Base-by-base conservation (phyloP, 306 rosid genomes). In the Prunus mume region DNA sequence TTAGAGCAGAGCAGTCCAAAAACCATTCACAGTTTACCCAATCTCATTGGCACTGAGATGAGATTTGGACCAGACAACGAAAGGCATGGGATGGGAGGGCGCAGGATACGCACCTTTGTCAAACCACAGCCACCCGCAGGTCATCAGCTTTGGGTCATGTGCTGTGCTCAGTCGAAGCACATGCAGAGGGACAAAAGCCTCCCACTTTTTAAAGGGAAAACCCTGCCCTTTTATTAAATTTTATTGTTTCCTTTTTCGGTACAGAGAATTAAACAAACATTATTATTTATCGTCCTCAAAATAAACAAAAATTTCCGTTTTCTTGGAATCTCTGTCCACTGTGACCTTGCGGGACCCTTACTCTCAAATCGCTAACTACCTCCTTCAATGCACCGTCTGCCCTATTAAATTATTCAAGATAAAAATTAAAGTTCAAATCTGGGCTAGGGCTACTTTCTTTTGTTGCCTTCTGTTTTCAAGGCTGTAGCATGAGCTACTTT, bases 141-240 rank as follows among this genome's bases (percentile, higher is more conserved):
- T 28, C 45, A 38, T 68, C 70, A 50, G 81, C 84, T 74, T 79
- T 65, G 18, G 70, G 50, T 73, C 85, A 73, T 81, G 86, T 82
- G 87, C 79, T 20, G 1, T 51, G 56, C 45, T 68, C 78, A 68
- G 83, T 57, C 30, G 9, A 18, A 18, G 45, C 77, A 73, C 77
- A 73, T 73, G 77, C 45, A 3, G 7, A 12, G 38, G 8, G 5
- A 38, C 54, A 38, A 41, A 38, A 4, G 12, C 55, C 12, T 38
- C 10, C 17, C 6, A 11, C 34, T 66, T 38, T 67, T 12, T 13
- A 43, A 22, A 43, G 3, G 18, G 3, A 0, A 3, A 17, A 4
- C 2, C 19, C 49, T 56, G 38, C 12, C 1, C 55, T 6, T 52
- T 55, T 27, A 1, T 27, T 32, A 3, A 8, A 7, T 22, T 22